Percentiles rank a stretch among this genome's conserved stretches.
Evolutionary conservation across 805 yeast genomes (phyloP).

Genomic region (Zygosaccharomyces bailii): DNA sequence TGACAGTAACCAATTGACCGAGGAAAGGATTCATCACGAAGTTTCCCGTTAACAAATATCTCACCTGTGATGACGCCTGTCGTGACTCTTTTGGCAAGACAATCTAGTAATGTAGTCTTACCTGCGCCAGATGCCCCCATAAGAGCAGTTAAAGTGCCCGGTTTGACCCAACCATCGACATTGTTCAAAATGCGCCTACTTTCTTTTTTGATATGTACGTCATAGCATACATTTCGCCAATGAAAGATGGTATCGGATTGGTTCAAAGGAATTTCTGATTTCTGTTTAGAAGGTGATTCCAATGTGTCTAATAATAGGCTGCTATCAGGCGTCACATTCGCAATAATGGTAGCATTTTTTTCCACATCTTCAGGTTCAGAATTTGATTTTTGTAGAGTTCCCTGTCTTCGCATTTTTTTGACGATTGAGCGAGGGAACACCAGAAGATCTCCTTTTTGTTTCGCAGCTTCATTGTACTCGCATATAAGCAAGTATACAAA

Average conservation of each 20-base stretch:
- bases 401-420: conserved; percentile 44
- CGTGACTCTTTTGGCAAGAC: conserved; percentile 66
- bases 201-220: conserved; percentile 58
- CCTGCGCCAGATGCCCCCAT: conserved; percentile 84
- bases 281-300: conserved; percentile 14
- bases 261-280: conserved; percentile 33
- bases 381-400: conserved; percentile 23
- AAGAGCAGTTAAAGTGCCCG: conserved; percentile 75
- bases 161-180: conserved; percentile 81
- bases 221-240: conserved; percentile 74
- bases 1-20: conserved; percentile 70
- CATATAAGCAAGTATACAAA: conserved; percentile 49
- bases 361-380: conserved; percentile 30
- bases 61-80: conserved; percentile 70
- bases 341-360: conserved; percentile 20
- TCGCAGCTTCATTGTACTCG: conserved; percentile 58
- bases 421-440: conserved; percentile 53
- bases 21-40: conserved; percentile 56
- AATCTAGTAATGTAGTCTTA: conserved; percentile 69
- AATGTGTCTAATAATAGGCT: conserved; percentile 26
- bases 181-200: conserved; percentile 56
- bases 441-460: conserved; percentile 68
- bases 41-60: conserved; percentile 60
- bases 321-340: conserved; percentile 20
- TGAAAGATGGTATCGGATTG: conserved; percentile 55